Base-by-base conservation (phyloP, 352 stramenopile species). In the Blastocystis sp. region DNA sequence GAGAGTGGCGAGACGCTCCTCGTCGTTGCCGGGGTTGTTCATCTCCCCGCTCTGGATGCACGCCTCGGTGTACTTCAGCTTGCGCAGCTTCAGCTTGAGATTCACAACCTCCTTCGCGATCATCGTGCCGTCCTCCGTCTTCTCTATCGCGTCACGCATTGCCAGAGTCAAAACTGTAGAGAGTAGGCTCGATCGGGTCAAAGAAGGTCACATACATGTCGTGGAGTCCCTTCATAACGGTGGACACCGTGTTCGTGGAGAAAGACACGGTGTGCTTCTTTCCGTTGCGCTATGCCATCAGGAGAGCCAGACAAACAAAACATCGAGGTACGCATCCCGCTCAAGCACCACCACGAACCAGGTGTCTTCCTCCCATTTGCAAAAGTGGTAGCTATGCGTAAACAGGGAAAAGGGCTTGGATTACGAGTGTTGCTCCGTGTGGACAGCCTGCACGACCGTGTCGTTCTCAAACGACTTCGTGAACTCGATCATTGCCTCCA, bases 401-500 rank as follows among this genome's bases (percentile, higher is more conserved):
- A 70, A 31, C 19, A 81, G 10, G 13, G 21, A 69, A 69, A 67
- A 50, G 29, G 19, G 19, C 16, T 9, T 16, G 31, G 21, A 21
- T 13, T 69, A 69, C 74, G 74, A 59, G 51, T 63, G 66, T 39
- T 67, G 35, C 19, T 85, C 51, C 10, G 45, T 85, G 16, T 39
- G 12, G 41, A 85, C 74, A 55, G 50, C 45, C 29, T 69, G 51
- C 3, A 85, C n/a, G 26, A 26, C 19, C 1, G 74, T 55, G n/a
- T 26, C 74, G 4, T 61, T n/a, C 19, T 85, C 51, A 85, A 85
- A 85, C 26, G 60, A 85, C 2, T 24, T 37, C 12, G 74, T 69
- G 66, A 85, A 85, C 51, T 85, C 74, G 33, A 85, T 85, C 51
- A 85, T 26, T n/a, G 74, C 74, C 39, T 85, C 74, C 4, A 59